Percentiles rank a stretch among this genome's conserved stretches.
phyloP scores from a whole-genome alignment of 805 yeast species.

The Teunomyces tritomae region DNA sequence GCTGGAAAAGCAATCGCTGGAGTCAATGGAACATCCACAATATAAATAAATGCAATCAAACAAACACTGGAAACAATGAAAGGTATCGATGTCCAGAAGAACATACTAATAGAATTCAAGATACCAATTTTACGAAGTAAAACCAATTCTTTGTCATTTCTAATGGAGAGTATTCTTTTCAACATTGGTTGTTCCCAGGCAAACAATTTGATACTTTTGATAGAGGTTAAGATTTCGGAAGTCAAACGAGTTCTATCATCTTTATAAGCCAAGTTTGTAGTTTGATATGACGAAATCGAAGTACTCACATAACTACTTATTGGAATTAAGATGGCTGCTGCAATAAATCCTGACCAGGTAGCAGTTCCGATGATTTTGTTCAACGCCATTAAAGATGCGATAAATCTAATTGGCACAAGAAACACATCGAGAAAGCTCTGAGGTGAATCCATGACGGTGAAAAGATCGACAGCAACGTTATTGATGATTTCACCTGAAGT shows the following conservation, averaged over 20 bases:
- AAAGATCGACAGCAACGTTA: slow-evolving; percentile 73
- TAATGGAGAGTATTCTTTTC: slow-evolving; percentile 45
- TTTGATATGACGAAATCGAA: slow-evolving; percentile 33
- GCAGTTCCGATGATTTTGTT: slow-evolving; percentile 57
- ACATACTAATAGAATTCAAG: slow-evolving; percentile 41
- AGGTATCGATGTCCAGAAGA: slow-evolving; percentile 66
- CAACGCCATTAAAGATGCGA: slow-evolving; percentile 52
- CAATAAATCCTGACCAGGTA: slow-evolving; percentile 53
- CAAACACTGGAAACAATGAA: slow-evolving; percentile 61
- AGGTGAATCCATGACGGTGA: slow-evolving; percentile 59
- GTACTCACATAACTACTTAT: slow-evolving; percentile 48
- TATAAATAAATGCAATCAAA: slow-evolving; percentile 50
- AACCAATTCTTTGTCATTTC: slow-evolving; percentile 58
- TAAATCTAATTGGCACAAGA: slow-evolving; percentile 56
- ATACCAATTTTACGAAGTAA: slow-evolving; percentile 50
- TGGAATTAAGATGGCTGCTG: slow-evolving; percentile 58
- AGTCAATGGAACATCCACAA: slow-evolving; percentile 49
- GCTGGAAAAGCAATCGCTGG: slow-evolving; percentile 73
- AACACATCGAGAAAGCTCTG: slow-evolving; percentile 50
- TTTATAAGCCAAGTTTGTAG: slow-evolving; percentile 50
- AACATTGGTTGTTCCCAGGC: slow-evolving; percentile 71
- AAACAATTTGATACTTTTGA: slow-evolving; percentile 64
- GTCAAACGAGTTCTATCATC: slow-evolving; percentile 58
- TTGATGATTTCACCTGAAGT: slow-evolving; percentile 81
- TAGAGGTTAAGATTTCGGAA: slow-evolving; percentile 57